Conservation (phyloP, 192 early-diverging fungal species). For the Obelidium mucronatum region DNA sequence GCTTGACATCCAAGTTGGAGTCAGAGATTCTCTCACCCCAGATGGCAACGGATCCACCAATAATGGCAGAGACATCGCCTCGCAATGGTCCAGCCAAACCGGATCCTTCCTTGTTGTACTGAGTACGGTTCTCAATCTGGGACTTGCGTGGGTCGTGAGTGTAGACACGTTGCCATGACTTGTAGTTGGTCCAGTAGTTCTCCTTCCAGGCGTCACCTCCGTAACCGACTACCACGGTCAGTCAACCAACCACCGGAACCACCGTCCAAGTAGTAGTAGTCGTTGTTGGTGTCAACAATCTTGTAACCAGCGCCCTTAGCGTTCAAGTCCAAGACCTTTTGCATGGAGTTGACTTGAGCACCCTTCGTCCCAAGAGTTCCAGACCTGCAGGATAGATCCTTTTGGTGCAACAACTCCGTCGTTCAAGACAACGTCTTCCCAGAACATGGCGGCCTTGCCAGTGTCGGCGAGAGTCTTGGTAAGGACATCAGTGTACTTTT, state of each 20-base stretch:
- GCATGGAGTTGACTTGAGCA: not conserved
- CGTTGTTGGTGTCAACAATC: conserved; percentile 23
- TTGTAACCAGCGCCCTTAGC: conserved; percentile 8
- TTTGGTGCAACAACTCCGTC: not conserved
- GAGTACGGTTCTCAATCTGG: not conserved
- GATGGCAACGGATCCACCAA: conserved; percentile 9
- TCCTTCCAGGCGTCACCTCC: conserved; percentile 4
- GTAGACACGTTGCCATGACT: conserved; percentile 26
- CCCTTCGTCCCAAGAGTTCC: conserved; percentile 8
- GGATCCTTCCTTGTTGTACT: not conserved
- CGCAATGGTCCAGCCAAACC: not conserved
- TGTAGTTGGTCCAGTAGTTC: conserved; percentile 19
- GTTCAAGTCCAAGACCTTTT: not conserved
- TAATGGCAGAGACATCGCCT: not conserved
- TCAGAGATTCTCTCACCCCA: conserved; percentile 26
- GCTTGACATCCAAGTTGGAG: conserved; percentile 27
- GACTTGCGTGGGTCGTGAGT: conserved; percentile 17
- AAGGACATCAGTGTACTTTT: not conserved
- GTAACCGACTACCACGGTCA: conserved; percentile 3
- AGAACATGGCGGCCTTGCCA: conserved; percentile 20
- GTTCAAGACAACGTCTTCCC: conserved; percentile 27
- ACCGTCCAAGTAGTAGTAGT: conserved; percentile 23
- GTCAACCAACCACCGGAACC: conserved; percentile 23
- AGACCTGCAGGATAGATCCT: conserved; percentile 15
- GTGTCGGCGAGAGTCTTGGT: not conserved